A percentile compares a stretch with the other conserved stretches of the same genome.
phyloP scores from a whole-genome alignment of 257 asterid species.

The Nicotiana tabacum region DNA sequence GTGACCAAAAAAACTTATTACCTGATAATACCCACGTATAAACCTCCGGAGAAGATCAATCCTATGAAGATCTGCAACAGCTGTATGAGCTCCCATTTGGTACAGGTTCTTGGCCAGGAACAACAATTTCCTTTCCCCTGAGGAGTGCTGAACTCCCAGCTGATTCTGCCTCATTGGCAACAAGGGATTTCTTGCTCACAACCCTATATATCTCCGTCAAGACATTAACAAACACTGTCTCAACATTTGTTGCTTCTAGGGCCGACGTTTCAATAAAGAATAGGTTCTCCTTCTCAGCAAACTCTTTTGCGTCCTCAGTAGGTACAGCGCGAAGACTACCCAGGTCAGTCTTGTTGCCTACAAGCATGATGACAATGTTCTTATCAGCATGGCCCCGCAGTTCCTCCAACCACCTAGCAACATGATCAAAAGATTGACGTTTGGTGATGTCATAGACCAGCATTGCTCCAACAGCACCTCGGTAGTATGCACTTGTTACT shows the following conservation, averaged over 20 bases:
- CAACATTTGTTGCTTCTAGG: conserved; percentile 76
- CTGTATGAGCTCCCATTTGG: conserved; percentile 41
- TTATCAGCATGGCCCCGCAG: conserved; percentile 77
- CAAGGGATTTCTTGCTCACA: conserved; percentile 70
- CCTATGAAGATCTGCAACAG: conserved; percentile 61
- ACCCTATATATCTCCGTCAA: conserved; percentile 72
- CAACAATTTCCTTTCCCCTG: conserved; percentile 58
- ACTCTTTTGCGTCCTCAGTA: conserved; percentile 83
- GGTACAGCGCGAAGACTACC: conserved; percentile 55
- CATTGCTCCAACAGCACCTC: conserved; percentile 97
- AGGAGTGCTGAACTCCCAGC: conserved; percentile 70
- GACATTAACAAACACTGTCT: conserved; percentile 61
- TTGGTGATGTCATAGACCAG: conserved; percentile 78
- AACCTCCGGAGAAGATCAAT: not conserved
- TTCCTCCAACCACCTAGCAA: conserved; percentile 81
- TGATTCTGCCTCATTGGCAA: conserved; percentile 64
- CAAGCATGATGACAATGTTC: conserved; percentile 72
- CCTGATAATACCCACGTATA: not conserved
- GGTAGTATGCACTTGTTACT: conserved; percentile 85
- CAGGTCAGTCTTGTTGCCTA: conserved; percentile 85
- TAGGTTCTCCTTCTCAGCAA: conserved; percentile 70
- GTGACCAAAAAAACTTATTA: not conserved
- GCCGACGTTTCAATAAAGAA: conserved; percentile 94
- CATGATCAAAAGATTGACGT: conserved; percentile 72
- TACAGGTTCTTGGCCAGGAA: conserved; percentile 62